A percentile compares a stretch with the other conserved stretches of the same genome.
Evolutionary conservation across 108 stramenopile genomes (phyloP).

Genomic region (Cyclostephanos invisitatus): DNA sequence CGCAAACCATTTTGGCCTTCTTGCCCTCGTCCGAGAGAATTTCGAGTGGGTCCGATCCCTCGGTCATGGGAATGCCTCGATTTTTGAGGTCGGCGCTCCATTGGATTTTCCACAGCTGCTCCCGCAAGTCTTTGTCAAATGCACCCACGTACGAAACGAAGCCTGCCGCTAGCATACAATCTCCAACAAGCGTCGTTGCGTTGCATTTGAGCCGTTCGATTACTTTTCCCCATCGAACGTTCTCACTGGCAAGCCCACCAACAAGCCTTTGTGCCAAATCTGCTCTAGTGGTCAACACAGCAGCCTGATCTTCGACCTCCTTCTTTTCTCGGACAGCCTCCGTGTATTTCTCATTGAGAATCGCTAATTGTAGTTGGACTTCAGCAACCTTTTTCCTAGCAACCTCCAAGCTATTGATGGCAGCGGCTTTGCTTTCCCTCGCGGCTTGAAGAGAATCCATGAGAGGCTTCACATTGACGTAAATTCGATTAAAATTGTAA

Average conservation of each 20-base stretch:
- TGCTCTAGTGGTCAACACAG: constrained; percentile 63
- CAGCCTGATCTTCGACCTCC: constrained; percentile 83
- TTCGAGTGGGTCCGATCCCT: constrained; percentile 77
- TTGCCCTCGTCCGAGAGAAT: constrained; percentile 82
- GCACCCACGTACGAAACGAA: constrained; percentile 93
- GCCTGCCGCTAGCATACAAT: constrained; percentile 90
- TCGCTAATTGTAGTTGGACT: constrained; percentile 51
- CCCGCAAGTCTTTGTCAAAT: constrained; percentile 84
- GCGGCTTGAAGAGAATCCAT: constrained; percentile 86
- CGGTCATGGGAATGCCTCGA: constrained; percentile 74
- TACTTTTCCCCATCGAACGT: constrained; percentile 85
- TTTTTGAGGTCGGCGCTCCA: constrained; percentile 77
- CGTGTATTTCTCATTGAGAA: constrained; percentile 58
- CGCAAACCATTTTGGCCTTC: constrained; percentile 81
- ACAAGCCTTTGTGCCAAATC: constrained; percentile 85
- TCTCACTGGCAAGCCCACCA: constrained; percentile 84
- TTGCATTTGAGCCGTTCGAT: constrained; percentile 75
- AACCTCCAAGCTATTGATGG: constrained; percentile 67
- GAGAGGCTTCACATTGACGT: constrained; percentile 91
- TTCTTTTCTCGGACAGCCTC: constrained; percentile 80
- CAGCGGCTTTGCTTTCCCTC: constrained; percentile 68
- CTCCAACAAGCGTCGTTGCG: constrained; percentile 74
- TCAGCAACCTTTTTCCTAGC: constrained; percentile 70
- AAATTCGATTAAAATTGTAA: constrained; percentile 89
- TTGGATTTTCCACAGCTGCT: constrained; percentile 66